phyloP scores from a whole-genome alignment of 1,284 basidiomycete species.

The Ceratobasidium sp. region DNA sequence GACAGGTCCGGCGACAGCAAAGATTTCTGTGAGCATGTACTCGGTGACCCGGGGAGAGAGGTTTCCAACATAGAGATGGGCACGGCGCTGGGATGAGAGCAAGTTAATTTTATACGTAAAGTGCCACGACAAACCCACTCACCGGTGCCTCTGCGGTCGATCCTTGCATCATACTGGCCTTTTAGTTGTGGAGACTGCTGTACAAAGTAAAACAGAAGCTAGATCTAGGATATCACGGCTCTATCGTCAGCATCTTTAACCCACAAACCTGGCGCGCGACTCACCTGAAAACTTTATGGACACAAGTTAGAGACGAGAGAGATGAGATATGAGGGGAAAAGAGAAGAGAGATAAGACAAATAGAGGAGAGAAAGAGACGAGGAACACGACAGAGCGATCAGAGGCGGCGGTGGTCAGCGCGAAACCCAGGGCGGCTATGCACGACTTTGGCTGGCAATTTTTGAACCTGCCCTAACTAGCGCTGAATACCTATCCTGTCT shows the following conservation, averaged over 20 bases:
- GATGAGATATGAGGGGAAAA: constrained; percentile 50
- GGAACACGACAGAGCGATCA: constrained; percentile 55
- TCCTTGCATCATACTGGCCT: constrained; percentile 29
- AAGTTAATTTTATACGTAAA: constrained; percentile 42
- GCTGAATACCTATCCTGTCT: not conserved
- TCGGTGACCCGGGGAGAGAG: constrained; percentile 91
- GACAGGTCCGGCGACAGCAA: constrained; percentile 92
- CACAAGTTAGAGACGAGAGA: constrained; percentile 37
- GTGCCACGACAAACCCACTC: constrained; percentile 46
- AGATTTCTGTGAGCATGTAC: constrained; percentile 96
- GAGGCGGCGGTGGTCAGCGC: constrained; percentile 58
- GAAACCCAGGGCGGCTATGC: constrained; percentile 31
- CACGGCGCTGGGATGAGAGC: constrained; percentile 54
- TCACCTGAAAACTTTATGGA: constrained; percentile 37
- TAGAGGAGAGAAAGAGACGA: constrained; percentile 55
- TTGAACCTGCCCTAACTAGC: constrained; percentile 32
- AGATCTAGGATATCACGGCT: constrained; percentile 27
- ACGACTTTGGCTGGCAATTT: constrained; percentile 18
- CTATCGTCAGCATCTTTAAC: constrained; percentile 28
- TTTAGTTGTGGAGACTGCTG: constrained; percentile 36
- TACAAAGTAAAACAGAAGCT: constrained; percentile 35
- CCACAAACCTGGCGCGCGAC: constrained; percentile 28
- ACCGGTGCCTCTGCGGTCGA: constrained; percentile 75
- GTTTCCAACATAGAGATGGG: constrained; percentile 97
- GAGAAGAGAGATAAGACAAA: constrained; percentile 54